Conservation (phyloP, 768 basidiomycete genomes). For the Sarcodon sp. region DNA sequence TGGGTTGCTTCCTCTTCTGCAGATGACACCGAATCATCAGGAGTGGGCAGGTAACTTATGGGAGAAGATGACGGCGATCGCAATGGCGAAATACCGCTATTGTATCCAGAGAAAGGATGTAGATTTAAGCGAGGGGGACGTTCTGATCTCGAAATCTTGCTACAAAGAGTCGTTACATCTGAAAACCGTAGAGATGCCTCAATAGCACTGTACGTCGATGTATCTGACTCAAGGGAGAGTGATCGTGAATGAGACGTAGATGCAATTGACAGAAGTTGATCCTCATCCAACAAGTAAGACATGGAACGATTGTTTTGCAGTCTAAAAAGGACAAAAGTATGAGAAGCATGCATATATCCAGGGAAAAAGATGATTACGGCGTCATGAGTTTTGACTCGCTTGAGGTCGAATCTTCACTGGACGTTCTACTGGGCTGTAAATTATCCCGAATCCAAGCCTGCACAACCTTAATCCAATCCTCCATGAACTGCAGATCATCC, state of each 20-base stretch:
- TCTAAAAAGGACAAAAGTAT: too few species aligned
- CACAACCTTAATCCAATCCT: constrained; percentile 58
- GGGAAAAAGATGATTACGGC: too few species aligned
- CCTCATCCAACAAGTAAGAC: background rate
- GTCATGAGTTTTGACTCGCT: constrained; percentile 16
- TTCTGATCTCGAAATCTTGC: constrained; percentile 14
- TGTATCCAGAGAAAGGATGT: constrained; percentile 27
- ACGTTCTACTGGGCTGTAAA: background rate
- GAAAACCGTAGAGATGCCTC: background rate
- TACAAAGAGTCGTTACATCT: background rate
- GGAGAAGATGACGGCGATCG: constrained; percentile 36
- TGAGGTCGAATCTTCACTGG: constrained; percentile 35
- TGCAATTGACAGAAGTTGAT: background rate
- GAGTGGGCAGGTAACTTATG: constrained; percentile 42
- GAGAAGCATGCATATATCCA: too few species aligned
- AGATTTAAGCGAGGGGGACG: constrained; percentile 38
- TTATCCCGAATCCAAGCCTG: constrained; percentile 68
- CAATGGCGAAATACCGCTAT: constrained; percentile 7
- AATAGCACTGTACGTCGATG: constrained; percentile 33
- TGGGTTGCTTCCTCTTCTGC: constrained; percentile 27
- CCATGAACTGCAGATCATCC: constrained; percentile 39
- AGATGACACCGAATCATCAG: constrained; percentile 39
- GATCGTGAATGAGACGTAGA: constrained; percentile 22
- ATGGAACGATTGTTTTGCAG: background rate
- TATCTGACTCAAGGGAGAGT: constrained; percentile 48